Base-by-base conservation (phyloP, 2,329 filamentous ascomycete species). In the Hymenoscyphus repandus region DNA sequence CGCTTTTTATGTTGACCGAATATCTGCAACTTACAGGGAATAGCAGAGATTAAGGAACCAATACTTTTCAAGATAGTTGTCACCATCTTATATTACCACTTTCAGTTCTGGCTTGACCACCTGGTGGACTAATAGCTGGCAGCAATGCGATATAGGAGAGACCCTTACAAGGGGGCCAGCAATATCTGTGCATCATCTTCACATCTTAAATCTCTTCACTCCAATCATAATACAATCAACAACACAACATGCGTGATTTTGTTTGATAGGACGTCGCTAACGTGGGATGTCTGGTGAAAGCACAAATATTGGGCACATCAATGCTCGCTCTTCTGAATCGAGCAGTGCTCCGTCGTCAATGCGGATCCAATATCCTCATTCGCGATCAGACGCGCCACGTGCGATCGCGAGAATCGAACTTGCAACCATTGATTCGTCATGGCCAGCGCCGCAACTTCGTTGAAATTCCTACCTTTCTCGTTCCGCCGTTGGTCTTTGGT, bases 401-500 rank as follows among this genome's bases (percentile, higher is more conserved):
- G 46, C 52, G 33, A 30, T 18, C 32, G 30, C 33, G 7, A 45
- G 17, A 9, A n/a, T n/a, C n/a, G 5, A 10, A 22, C 13, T 31
- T 33, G 13, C 32, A 27, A 12, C 38, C n/a, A 41, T 37, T 49
- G 31, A 40, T 40, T 44, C 49, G 49, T 17, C 31, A 38, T 27
- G 17, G 6, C 34, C 56, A 60, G 42, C 45, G 43, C 9, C 58
- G 58, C 10, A 9, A 42, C 9, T 57, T 60, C 18, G 33, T 51
- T n/a, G 49, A 50, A 12, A 45, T 64, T 12, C 52, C 62, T 4
- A 51, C 52, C 6, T 36, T 60, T 30, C 47, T 65, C 7, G 10
- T 63, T 15, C 63, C 86, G 6, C 88, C 88, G 0, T 62, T 78
- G 6, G 72, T 88, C 39, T 90, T 90, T 62, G 66, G 73, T 12